These are phyloP conservation scores for Schizothecium vesticola DNA, from an alignment of 495 filamentous ascomycete species.

Conservation along the genomic window DNA sequence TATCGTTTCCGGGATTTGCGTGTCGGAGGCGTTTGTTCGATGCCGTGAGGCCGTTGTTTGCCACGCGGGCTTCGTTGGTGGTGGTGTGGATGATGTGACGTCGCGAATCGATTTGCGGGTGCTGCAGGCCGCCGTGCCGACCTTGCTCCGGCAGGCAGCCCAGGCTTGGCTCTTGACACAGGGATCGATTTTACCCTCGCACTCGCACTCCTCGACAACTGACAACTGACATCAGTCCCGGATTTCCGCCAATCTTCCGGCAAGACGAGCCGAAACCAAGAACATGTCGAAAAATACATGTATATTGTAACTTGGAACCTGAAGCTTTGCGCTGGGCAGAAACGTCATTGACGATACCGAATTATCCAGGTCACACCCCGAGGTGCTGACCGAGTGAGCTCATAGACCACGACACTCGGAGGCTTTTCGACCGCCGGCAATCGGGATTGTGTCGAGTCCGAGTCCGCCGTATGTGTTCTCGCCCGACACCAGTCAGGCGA, in stretches of 20 bases:
- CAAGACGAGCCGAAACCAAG: not conserved
- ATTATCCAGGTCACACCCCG: not conserved
- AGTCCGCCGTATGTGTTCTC: not conserved
- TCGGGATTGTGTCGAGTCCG: constrained; percentile 3
- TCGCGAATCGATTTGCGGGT: constrained; percentile 2
- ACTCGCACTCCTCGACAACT: too few species aligned
- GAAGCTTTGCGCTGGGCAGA: not conserved
- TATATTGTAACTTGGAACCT: not conserved
- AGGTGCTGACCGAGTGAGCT: not conserved
- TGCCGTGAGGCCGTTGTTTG: not conserved
- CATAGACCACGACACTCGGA: not conserved
- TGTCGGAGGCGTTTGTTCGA: not conserved
- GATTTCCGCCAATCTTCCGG: not conserved
- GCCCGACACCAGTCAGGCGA: not conserved
- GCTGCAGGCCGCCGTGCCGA: not conserved
- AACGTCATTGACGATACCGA: not conserved
- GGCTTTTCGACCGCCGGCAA: not conserved
- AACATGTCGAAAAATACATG: not conserved
- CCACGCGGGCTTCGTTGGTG: not conserved
- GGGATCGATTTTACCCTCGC: not conserved
- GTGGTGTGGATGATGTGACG: constrained; percentile 5
- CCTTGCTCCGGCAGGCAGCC: not conserved
- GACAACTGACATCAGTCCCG: not conserved
- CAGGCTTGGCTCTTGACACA: not conserved
- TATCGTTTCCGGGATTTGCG: constrained; percentile 7